These are phyloP conservation scores for Orychophragmus violaceus DNA, from an alignment of 345 rosid genomes.

Conservation along the genomic window DNA sequence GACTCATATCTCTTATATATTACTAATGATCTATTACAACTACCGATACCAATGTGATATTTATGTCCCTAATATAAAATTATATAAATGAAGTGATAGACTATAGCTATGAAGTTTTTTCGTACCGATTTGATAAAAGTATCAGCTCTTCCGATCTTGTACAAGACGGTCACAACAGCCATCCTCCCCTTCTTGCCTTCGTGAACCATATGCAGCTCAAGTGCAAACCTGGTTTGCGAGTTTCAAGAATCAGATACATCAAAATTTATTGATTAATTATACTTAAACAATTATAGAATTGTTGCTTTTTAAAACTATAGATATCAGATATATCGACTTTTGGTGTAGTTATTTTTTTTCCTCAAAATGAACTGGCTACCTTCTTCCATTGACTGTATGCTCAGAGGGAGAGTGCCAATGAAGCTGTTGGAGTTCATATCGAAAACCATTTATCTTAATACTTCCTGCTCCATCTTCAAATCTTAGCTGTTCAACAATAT, in stretches of 20 bases:
- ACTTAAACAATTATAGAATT: neutral
- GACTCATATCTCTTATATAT: too few relatives aligned
- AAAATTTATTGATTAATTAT: neutral
- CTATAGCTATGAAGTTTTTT: neutral
- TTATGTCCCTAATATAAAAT: too few relatives aligned
- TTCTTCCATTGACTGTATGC: conserved; percentile 61
- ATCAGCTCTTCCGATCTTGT: conserved; percentile 67
- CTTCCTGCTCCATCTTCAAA: conserved; percentile 49
- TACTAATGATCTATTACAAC: too few relatives aligned
- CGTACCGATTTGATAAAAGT: conserved; percentile 54
- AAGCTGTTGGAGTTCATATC: conserved; percentile 51
- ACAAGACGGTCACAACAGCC: conserved; percentile 69
- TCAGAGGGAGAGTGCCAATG: conserved; percentile 95
- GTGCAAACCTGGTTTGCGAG: conserved; percentile 37
- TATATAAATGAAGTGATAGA: neutral
- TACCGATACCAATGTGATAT: too few relatives aligned
- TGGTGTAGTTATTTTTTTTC: neutral
- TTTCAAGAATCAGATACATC: neutral
- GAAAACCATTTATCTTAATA: conserved; percentile 37
- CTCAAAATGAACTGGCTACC: conserved; percentile 17
- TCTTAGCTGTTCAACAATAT: conserved; percentile 22
- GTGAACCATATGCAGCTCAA: conserved; percentile 84
- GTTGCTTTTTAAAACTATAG: neutral
- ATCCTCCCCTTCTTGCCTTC: conserved; percentile 41
- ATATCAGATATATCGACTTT: neutral